Conservation (phyloP, 495 filamentous ascomycete species). For the Saxophila tyrrhenica region DNA sequence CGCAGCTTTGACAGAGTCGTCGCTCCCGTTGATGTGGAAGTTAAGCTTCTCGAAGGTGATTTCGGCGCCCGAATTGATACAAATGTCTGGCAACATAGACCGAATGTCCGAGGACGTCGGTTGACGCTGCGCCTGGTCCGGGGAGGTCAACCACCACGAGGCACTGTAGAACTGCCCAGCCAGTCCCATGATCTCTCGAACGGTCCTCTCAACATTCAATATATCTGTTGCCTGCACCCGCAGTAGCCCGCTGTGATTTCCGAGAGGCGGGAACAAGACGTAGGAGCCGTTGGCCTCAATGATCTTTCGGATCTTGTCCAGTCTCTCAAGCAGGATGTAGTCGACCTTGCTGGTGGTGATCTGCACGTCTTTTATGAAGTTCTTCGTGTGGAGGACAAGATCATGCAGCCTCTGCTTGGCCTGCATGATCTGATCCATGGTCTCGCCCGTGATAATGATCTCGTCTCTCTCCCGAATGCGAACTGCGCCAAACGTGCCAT, state of each 20-base stretch:
- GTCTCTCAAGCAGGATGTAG: conserved; percentile 75
- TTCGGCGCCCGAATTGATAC: conserved; percentile 88
- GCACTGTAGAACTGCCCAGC: conserved; percentile 96
- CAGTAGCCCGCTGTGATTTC: conserved; percentile 64
- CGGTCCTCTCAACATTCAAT: conserved; percentile 83
- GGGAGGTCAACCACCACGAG: conserved; percentile 84
- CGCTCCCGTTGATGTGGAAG: conserved; percentile 88
- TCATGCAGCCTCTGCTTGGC: conserved; percentile 86
- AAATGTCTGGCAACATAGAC: conserved; percentile 88
- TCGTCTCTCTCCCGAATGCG: conserved; percentile 68
- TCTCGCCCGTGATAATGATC: conserved; percentile 87
- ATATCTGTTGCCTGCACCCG: conserved; percentile 88
- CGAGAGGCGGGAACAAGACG: conserved; percentile 77
- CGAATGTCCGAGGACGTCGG: conserved; percentile 68
- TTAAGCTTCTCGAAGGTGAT: conserved; percentile 86
- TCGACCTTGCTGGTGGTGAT: conserved; percentile 85
- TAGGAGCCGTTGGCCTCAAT: conserved; percentile 94
- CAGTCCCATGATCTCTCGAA: conserved; percentile 87
- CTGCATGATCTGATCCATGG: conserved; percentile 60
- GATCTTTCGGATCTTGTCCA: conserved; percentile 95
- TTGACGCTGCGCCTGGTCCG: conserved; percentile 56
- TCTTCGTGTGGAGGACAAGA: conserved; percentile 59
- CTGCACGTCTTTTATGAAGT: conserved; percentile 82
- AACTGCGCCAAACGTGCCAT: conserved; percentile 65
- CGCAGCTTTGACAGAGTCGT: conserved; percentile 88